Conservation (phyloP, 2,329 filamentous ascomycete species). For the Fusarium buharicum region DNA sequence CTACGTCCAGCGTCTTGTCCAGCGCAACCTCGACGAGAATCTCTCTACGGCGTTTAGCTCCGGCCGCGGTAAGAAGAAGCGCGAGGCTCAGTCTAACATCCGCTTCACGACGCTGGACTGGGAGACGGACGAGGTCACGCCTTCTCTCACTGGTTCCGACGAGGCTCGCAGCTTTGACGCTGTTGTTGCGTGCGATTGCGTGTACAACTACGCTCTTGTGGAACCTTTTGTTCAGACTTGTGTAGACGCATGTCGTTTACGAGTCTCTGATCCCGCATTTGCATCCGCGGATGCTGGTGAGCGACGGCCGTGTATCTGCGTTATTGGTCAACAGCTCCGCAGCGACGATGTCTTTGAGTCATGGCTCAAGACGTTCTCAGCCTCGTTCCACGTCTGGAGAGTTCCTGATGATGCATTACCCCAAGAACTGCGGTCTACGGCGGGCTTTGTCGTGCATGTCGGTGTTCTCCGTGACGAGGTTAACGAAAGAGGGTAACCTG, state of each 20-base stretch:
- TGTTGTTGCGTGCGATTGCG: conserved; percentile 89
- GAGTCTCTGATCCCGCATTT: conserved; percentile 44
- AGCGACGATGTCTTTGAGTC: conserved; percentile 84
- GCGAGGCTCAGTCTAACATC: conserved; percentile 54
- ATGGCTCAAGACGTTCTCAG: conserved; percentile 78
- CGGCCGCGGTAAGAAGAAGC: conserved; percentile 36
- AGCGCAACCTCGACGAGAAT: conserved; percentile 78
- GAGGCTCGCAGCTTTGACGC: conserved; percentile 68
- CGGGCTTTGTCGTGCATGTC: conserved; percentile 85
- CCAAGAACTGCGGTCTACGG: conserved; percentile 66
- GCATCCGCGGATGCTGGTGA: conserved; percentile 26
- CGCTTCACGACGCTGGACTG: conserved; percentile 78
- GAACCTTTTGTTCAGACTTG: conserved; percentile 85
- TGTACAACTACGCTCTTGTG: conserved; percentile 92
- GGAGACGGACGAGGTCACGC: conserved; percentile 72
- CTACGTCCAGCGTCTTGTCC: conserved; percentile 82
- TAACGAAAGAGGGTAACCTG: not conserved
- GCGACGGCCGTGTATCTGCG: conserved; percentile 70
- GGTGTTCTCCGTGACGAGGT: conserved; percentile 66
- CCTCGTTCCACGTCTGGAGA: conserved; percentile 78
- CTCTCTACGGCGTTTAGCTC: conserved; percentile 25
- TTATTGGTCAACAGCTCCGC: conserved; percentile 90
- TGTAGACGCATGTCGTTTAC: conserved; percentile 75
- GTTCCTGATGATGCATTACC: conserved; percentile 72
- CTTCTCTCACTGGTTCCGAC: conserved; percentile 52